Conservation (phyloP, 2,329 filamentous ascomycete species). For the Penicillium sp. region DNA sequence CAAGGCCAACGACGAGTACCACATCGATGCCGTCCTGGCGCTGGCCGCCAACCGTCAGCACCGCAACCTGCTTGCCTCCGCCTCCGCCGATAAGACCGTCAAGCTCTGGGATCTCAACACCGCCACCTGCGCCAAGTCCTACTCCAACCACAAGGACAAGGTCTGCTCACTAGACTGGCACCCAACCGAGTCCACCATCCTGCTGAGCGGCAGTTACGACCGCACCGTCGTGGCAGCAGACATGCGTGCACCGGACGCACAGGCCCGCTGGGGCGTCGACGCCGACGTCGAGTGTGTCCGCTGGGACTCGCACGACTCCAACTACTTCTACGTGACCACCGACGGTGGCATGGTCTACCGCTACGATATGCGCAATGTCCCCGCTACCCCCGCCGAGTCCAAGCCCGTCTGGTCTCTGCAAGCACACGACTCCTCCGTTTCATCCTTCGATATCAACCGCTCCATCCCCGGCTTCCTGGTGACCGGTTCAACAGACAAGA, state of each 20-base stretch:
- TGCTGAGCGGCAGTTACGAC: slow-evolving; percentile 93
- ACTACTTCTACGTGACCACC: slow-evolving; percentile 94
- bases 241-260: slow-evolving; percentile 87
- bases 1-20: slow-evolving; percentile 86
- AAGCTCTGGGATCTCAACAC: slow-evolving; percentile 98
- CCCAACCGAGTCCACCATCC: slow-evolving; percentile 76
- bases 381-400: slow-evolving; percentile 68
- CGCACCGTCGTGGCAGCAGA: slow-evolving; percentile 91
- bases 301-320: slow-evolving; percentile 90
- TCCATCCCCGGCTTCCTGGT: slow-evolving; percentile 88
- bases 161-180: slow-evolving; percentile 97
- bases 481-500: slow-evolving; percentile 90
- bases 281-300: slow-evolving; percentile 89
- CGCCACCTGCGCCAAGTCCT: slow-evolving; percentile 89
- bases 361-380: slow-evolving; percentile 78
- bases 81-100: slow-evolving; percentile 93
- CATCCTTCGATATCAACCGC: slow-evolving; percentile 88
- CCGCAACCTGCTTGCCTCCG: slow-evolving; percentile 89
- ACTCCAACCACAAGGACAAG: slow-evolving; percentile 94
- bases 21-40: slow-evolving; percentile 89
- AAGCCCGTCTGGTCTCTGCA: slow-evolving; percentile 94
- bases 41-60: slow-evolving; percentile 91
- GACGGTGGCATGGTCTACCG: slow-evolving; percentile 90
- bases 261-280: slow-evolving; percentile 88
- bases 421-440: slow-evolving; percentile 89